A percentile compares a stretch with the other conserved stretches of the same genome.
phyloP scores from a whole-genome alignment of 768 basidiomycete species.

The Mycena sanguinolenta region DNA sequence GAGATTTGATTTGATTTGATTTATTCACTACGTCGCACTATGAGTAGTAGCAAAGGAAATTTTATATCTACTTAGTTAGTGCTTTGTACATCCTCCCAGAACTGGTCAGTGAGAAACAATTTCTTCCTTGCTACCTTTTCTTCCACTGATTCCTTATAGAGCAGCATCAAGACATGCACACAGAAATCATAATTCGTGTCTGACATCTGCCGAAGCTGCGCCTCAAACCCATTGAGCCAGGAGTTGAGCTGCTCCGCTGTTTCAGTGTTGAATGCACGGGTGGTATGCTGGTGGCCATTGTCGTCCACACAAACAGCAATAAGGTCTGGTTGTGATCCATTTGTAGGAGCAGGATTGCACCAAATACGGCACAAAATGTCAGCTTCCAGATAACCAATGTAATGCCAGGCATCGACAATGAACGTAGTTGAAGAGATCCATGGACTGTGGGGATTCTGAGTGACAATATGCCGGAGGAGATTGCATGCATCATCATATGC shows the following conservation, averaged over 20 bases:
- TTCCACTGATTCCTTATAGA: neutral
- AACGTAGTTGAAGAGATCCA: neutral
- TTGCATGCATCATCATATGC: neutral
- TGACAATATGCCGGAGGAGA: neutral
- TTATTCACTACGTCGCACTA: no score
- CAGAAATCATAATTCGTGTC: neutral
- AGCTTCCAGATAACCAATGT: neutral
- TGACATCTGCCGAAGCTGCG: neutral
- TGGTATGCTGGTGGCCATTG: neutral
- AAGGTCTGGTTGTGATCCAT: neutral
- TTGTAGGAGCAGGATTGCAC: neutral
- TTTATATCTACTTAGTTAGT: no score
- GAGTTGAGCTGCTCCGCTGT: neutral
- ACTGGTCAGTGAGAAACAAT: neutral
- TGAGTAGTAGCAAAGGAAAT: no score
- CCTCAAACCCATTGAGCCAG: neutral
- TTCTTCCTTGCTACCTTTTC: neutral
- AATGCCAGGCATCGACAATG: slow-evolving; percentile 1
- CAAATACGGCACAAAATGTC: neutral
- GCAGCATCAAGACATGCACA: neutral
- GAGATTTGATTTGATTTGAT: no score
- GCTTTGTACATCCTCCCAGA: neutral
- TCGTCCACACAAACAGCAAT: neutral
- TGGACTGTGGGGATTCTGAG: neutral
- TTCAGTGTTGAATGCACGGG: neutral